These are phyloP conservation scores for baker's yeast (Saccharomyces cerevisiae) DNA, from an alignment of 805 yeast genomes.

Conservation along the genomic window DNA sequence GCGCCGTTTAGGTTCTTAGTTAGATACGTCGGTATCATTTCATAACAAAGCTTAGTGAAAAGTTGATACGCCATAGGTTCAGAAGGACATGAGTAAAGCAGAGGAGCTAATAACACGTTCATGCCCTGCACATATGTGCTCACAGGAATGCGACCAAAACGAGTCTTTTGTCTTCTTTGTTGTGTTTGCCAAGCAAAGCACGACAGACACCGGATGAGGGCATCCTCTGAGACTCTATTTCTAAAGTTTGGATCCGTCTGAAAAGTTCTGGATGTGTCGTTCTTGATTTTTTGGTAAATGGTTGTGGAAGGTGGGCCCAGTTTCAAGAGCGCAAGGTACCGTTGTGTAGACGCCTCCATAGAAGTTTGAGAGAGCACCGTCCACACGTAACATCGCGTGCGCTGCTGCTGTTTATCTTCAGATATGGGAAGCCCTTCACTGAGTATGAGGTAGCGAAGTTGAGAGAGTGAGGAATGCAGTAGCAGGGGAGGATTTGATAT, in stretches of 20 bases:
- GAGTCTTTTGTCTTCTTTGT: constrained; percentile 3
- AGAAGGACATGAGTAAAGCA: constrained; percentile 62
- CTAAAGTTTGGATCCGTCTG: constrained; percentile 64
- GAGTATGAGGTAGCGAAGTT: constrained; percentile 13
- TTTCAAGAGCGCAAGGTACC: constrained; percentile 46
- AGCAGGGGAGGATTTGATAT: constrained; percentile 14
- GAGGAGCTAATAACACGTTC: constrained; percentile 80
- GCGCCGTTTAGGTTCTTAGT: constrained; percentile 75
- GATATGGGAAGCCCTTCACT: constrained; percentile 20
- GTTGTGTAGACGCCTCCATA: constrained; percentile 43
- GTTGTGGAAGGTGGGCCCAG: constrained; percentile 53
- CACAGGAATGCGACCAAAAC: constrained; percentile 7
- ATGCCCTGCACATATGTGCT: constrained; percentile 78
- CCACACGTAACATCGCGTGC: background rate
- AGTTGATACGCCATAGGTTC: constrained; percentile 82
- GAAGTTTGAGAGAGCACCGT: constrained; percentile 22
- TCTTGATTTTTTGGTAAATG: constrained; percentile 52
- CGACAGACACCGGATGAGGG: constrained; percentile 60
- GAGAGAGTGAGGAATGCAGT: constrained; percentile 13
- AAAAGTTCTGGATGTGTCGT: constrained; percentile 80
- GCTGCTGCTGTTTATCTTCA: constrained; percentile 5
- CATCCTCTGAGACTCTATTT: constrained; percentile 56
- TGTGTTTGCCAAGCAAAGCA: constrained; percentile 52
- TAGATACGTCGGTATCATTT: constrained; percentile 69
- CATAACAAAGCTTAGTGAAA: constrained; percentile 51